These are phyloP conservation scores for Plasmopara viticola DNA, from an alignment of 352 stramenopile species.

Conservation along the genomic window DNA sequence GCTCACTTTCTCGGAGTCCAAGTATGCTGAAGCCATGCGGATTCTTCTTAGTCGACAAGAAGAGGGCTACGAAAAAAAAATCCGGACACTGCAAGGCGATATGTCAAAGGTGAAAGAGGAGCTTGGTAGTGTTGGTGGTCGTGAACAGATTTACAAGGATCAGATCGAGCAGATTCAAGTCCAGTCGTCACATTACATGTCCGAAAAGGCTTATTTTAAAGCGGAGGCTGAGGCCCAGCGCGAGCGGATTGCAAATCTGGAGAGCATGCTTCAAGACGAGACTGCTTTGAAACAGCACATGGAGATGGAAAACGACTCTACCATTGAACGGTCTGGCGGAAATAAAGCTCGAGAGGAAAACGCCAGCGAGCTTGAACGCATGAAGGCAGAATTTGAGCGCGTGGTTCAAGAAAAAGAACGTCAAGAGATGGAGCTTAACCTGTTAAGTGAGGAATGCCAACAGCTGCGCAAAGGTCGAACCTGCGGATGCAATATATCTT, in stretches of 20 bases:
- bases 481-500: conserved; percentile 66
- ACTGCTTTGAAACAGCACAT: conserved; percentile 56
- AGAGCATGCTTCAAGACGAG: conserved; percentile 61
- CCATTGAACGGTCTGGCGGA: conserved; percentile 61
- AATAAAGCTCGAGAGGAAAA: conserved; percentile 50
- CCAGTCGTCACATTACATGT: conserved; percentile 67
- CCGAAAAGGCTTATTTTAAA: conserved; percentile 63
- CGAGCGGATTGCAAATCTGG: conserved; percentile 60
- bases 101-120: conserved; percentile 78
- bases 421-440: conserved; percentile 71
- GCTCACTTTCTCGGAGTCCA: conserved; percentile 67
- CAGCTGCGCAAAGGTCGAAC: conserved; percentile 63
- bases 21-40: conserved; percentile 78
- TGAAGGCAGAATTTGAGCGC: conserved; percentile 67
- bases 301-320: conserved; percentile 71
- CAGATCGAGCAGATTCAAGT: conserved; percentile 83
- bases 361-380: conserved; percentile 47
- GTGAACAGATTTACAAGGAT: conserved; percentile 81
- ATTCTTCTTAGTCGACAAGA: conserved; percentile 77
- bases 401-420: conserved; percentile 76
- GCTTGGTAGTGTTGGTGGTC: conserved; percentile 67
- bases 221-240: conserved; percentile 60
- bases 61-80: conserved; percentile 82
- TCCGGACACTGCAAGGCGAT: conserved; percentile 64
- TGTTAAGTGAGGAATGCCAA: conserved; percentile 74